Evolutionary conservation across 2,329 filamentous ascomycete genomes (phyloP).

Genomic region (Beauveria brongniartii): DNA sequence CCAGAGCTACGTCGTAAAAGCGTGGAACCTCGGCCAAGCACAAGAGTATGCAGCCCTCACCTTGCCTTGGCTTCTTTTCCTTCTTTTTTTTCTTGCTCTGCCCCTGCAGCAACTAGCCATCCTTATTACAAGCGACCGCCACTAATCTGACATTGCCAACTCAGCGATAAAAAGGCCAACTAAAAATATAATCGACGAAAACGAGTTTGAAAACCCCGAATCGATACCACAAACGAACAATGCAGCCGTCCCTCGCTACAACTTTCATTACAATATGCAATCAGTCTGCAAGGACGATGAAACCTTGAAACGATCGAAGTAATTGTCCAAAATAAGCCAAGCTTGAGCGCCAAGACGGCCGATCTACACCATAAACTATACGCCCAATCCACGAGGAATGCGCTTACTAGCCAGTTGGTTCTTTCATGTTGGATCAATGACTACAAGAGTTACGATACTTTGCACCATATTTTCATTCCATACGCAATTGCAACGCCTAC

Average conservation of each 20-base stretch:
- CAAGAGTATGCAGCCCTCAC: slow-evolving; percentile 16
- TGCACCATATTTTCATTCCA: not conserved
- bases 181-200: not conserved
- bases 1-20: slow-evolving; percentile 59
- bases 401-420: not conserved
- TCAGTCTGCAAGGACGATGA: not conserved
- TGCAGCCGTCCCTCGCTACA: not conserved
- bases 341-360: not conserved
- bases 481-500: not conserved
- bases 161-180: not conserved
- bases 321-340: not conserved
- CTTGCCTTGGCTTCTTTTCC: slow-evolving; percentile 4
- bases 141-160: not conserved
- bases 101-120: not conserved
- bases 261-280: not conserved
- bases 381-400: not conserved
- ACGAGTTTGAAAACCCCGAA: not conserved
- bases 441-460: not conserved
- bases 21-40: slow-evolving; percentile 49
- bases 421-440: slow-evolving; percentile 3
- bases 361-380: not conserved
- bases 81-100: not conserved
- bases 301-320: not conserved
- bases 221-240: not conserved
- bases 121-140: not conserved